Evolutionary conservation across 805 yeast genomes (phyloP).

Genomic region (Kuraishia ogatae): DNA sequence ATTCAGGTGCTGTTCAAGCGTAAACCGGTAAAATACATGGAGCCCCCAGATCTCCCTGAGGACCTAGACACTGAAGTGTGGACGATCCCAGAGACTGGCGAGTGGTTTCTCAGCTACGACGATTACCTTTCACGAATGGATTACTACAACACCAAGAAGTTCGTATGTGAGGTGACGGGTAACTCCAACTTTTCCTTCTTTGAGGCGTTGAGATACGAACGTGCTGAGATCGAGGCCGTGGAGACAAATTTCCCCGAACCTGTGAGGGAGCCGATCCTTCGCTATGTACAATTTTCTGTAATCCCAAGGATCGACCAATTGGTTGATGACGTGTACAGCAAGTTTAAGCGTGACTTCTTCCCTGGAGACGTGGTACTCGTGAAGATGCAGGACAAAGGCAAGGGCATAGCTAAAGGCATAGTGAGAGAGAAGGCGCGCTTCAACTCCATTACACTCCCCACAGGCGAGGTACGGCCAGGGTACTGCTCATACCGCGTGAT

Average conservation of each 20-base stretch:
- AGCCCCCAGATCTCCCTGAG: slow-evolving; percentile 48
- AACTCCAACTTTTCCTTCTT: slow-evolving; percentile 85
- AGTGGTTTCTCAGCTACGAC: slow-evolving; percentile 76
- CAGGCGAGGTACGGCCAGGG: slow-evolving; percentile 28
- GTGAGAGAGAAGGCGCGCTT: slow-evolving; percentile 83
- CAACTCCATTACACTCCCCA: slow-evolving; percentile 33
- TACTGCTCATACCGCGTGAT: slow-evolving; percentile 66
- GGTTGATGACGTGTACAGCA: slow-evolving; percentile 77
- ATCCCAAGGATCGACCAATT: slow-evolving; percentile 76
- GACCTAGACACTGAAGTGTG: slow-evolving; percentile 61
- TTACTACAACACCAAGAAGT: slow-evolving; percentile 65
- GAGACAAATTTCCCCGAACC: slow-evolving; percentile 86
- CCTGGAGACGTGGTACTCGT: slow-evolving; percentile 84
- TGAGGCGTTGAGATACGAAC: slow-evolving; percentile 79
- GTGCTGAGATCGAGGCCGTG: slow-evolving; percentile 50
- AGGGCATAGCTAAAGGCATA: slow-evolving; percentile 43
- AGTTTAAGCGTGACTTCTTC: slow-evolving; percentile 74
- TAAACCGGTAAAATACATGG: slow-evolving; percentile 54
- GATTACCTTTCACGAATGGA: slow-evolving; percentile 67
- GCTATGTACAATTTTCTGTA: slow-evolving; percentile 74
- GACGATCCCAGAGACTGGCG: slow-evolving; percentile 77
- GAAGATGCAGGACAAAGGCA: slow-evolving; percentile 26
- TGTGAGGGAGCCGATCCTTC: slow-evolving; percentile 82
- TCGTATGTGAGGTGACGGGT: slow-evolving; percentile 95
- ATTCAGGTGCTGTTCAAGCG: slow-evolving; percentile 67